Base-by-base conservation (phyloP, 495 filamentous ascomycete species). In the Xylaria acuta region DNA sequence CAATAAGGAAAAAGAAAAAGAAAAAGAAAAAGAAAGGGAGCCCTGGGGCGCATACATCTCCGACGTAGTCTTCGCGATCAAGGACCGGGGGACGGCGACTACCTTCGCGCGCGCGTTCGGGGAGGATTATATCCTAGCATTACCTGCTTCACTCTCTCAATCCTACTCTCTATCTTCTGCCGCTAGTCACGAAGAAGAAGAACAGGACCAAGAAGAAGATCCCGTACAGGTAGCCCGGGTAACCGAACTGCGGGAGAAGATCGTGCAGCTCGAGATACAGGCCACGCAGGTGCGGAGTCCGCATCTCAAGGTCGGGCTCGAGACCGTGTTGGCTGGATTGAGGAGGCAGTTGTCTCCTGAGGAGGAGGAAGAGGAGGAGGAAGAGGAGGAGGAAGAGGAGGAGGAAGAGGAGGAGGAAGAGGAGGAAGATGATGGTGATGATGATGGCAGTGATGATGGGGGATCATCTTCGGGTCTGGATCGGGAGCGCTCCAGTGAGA, bases 31-130 rank as follows among this genome's bases (percentile, higher is more conserved):
- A n/a, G 5, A n/a, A 3, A 22, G n/a, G 1, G 74, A 82, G 69
- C 79, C 79, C 69, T 67, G 81, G 81, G 53, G 74, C 79, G 56
- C 78, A 66, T 53, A 59, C 5, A 64, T 82, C 54, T 84, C 87
- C 65, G 64, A 77, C 3, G 78, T 89, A 7, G 81, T 87, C 56
- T 89, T 88, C 79, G 87, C 85, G 32, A 79, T 88, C 64, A 75
- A 75, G 40, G 76, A 83, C 49, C 30, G 66, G 3, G 64, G 73
- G 1, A 74, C 79, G 70, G 79, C 78, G 40, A 75, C 80, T 14
- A 76, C 84, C 0, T 90, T 90, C 64, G 77, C 79, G 36, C 73
- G 72, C 32, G 82, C 75, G 20, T 79, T 90, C 72, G 76, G 86
- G 63, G 84, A 82, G 20, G 74, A 83, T 0, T 25, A 66, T 16